Percentiles rank a stretch among this genome's conserved stretches.
phyloP scores from a whole-genome alignment of 345 rosid species.

The Noccaea bulbosa region DNA sequence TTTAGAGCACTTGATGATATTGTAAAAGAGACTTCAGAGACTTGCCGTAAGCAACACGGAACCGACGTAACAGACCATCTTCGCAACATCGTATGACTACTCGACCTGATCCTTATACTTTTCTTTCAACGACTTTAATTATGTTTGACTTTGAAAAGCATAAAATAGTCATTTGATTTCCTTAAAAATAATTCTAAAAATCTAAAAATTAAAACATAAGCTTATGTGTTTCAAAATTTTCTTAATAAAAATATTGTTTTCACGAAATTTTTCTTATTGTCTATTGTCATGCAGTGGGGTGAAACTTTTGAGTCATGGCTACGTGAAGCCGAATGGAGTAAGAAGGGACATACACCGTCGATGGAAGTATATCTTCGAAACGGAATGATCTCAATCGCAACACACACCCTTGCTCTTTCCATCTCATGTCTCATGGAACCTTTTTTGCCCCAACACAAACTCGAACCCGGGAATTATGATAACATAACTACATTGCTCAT shows the following conservation, averaged over 20 bases:
- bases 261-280: background rate
- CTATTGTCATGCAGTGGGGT: conserved; percentile 51
- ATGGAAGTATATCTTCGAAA: conserved; percentile 52
- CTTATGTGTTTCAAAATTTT: too few species aligned
- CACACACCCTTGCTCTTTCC: conserved; percentile 54
- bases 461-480: conserved; percentile 45
- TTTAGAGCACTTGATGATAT: conserved; percentile 58
- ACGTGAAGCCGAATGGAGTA: conserved; percentile 63
- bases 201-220: background rate
- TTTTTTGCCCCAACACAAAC: conserved; percentile 34
- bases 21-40: conserved; percentile 44
- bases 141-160: background rate
- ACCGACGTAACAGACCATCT: conserved; percentile 47
- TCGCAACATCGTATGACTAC: conserved; percentile 49
- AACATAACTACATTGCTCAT: conserved; percentile 53
- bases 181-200: background rate
- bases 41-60: conserved; percentile 40
- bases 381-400: conserved; percentile 58
- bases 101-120: background rate
- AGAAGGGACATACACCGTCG: conserved; percentile 43
- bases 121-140: background rate
- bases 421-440: conserved; percentile 38
- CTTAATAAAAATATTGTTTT: too few species aligned
- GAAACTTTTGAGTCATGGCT: conserved; percentile 74
- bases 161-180: background rate